Evolutionary conservation across 495 filamentous ascomycete genomes (phyloP).

Genomic region (Hypoxylon crocopeplum): DNA sequence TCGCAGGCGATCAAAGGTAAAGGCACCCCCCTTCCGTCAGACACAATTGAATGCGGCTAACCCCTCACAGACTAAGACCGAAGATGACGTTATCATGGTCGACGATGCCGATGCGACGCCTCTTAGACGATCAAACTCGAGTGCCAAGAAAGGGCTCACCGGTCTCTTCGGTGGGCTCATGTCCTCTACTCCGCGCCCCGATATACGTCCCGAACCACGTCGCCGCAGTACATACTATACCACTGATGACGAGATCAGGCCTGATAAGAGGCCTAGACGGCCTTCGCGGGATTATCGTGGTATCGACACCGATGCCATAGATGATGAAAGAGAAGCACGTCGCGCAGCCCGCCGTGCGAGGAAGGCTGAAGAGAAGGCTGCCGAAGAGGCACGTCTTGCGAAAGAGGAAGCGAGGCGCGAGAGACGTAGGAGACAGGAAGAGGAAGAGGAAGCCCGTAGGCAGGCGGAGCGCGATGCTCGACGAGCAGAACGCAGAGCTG

Average conservation of each 20-base stretch:
- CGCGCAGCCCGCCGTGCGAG: slow-evolving; percentile 59
- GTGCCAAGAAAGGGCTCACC: slow-evolving; percentile 49
- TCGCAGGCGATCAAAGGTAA: slow-evolving; percentile 55
- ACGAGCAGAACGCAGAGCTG: slow-evolving; percentile 57
- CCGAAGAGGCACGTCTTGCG: slow-evolving; percentile 53
- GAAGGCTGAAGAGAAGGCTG: slow-evolving; percentile 53
- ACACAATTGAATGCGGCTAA: slow-evolving; percentile 31
- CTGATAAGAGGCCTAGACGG: slow-evolving; percentile 33
- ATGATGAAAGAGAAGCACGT: slow-evolving; percentile 60
- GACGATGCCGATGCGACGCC: slow-evolving; percentile 42
- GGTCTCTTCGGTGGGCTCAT: slow-evolving; percentile 53
- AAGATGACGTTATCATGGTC: slow-evolving; percentile 51
- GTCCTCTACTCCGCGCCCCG: slow-evolving; percentile 43
- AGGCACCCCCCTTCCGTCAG: slow-evolving; percentile 5
- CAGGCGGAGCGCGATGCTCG: slow-evolving; percentile 60
- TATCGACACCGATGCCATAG: slow-evolving; percentile 36
- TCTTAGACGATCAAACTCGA: slow-evolving; percentile 51
- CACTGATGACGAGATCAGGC: slow-evolving; percentile 48
- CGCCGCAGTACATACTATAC: slow-evolving; percentile 52
- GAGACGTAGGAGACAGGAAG: slow-evolving; percentile 50
- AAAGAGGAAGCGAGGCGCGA: slow-evolving; percentile 56
- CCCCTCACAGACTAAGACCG: slow-evolving; percentile 35
- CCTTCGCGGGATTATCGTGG: slow-evolving; percentile 29
- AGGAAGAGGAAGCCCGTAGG: slow-evolving; percentile 54
- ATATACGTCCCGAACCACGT: slow-evolving; percentile 49